A percentile compares a stretch with the other conserved stretches of the same genome.
phyloP scores from a whole-genome alignment of 2,329 filamentous ascomycete genomes.

The Colletotrichum sp. region DNA sequence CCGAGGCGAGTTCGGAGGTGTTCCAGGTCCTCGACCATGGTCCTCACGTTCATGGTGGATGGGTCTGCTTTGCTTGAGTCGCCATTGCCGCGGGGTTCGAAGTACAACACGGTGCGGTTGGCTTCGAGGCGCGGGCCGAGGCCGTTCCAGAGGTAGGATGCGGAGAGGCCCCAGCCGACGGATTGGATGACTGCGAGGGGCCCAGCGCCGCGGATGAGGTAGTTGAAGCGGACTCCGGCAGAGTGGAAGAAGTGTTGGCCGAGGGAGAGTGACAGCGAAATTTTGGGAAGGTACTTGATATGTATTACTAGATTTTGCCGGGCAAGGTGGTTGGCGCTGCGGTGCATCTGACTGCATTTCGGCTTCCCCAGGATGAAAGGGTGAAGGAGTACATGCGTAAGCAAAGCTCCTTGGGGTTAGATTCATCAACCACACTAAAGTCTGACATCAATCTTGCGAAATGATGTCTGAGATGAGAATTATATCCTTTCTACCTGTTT shows the following conservation, averaged over 20 bases:
- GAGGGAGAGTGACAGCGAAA: not conserved
- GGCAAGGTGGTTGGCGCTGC: not conserved
- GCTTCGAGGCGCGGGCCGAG: not conserved
- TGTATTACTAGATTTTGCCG: not conserved
- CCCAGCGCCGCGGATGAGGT: not conserved
- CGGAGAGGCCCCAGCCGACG: not conserved
- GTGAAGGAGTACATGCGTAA: no score
- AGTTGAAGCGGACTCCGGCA: accelerated
- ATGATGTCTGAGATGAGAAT: no score
- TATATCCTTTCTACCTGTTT: no score
- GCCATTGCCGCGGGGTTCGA: not conserved
- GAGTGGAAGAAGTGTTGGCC: not conserved
- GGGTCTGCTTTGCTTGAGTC: not conserved
- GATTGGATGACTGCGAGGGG: not conserved
- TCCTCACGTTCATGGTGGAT: not conserved
- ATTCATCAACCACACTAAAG: no score
- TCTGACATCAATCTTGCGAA: no score
- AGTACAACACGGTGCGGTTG: not conserved
- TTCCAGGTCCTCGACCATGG: not conserved
- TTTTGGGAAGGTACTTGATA: not conserved
- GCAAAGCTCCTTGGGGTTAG: no score
- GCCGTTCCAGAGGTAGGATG: not conserved
- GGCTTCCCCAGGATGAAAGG: no score
- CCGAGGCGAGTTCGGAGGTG: not conserved
- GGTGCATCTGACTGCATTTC: no score